Evolutionary conservation across 2,329 filamentous ascomycete species (phyloP), one percentile per base, ranked within the genome.

Genomic region (Colletotrichum noveboracense): DNA sequence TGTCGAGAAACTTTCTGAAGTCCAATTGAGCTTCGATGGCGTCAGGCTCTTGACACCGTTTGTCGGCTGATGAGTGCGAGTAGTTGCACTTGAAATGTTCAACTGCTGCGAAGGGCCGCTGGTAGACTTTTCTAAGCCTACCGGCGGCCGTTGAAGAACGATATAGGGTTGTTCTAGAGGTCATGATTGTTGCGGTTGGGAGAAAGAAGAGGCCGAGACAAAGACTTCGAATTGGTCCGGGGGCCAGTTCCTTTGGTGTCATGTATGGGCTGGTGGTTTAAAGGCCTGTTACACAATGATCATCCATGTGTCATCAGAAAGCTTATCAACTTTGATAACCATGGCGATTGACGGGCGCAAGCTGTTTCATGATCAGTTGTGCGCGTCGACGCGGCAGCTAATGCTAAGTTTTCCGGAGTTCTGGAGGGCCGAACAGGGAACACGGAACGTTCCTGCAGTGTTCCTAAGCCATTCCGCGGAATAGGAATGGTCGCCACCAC

Each of bases 1-100:
- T 80, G 2, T 88, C 83, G 48, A 89, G 82, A 73, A 89, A 89
- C 2, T 83, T 81, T 5, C 88, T 84, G 78, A 89, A 89, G 76
- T 84, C 83, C 68, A 84, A 26, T 26, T 67, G 65, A 28, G 65
- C 65, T 30, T 67, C 65, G 6, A 67, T n/a, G 26, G 21, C 10
- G 38, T 67, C 65, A 2, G 48, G 36, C 12, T 64, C n/a, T 7
- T 34, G 38, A 6, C 9, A 13, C 13, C 28, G 55, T 58, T 12
- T 28, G 14, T 16, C 55, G 21, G 21, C 16, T 14, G 21, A 28
- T 52, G 43, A 52, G 43, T 52, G 43, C n/a, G n/a, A 52, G n/a
- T 52, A 52, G 43, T 13, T 52, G 43, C 43, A 24, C 10, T 52
- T 21, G n/a, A 52, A 21, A 21, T 52, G 43, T 52, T 24, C 1